Percentiles rank a stretch among this genome's conserved stretches.
phyloP scores from a whole-genome alignment of 1,284 basidiomycete genomes.

The Salmacisia buchloeana region DNA sequence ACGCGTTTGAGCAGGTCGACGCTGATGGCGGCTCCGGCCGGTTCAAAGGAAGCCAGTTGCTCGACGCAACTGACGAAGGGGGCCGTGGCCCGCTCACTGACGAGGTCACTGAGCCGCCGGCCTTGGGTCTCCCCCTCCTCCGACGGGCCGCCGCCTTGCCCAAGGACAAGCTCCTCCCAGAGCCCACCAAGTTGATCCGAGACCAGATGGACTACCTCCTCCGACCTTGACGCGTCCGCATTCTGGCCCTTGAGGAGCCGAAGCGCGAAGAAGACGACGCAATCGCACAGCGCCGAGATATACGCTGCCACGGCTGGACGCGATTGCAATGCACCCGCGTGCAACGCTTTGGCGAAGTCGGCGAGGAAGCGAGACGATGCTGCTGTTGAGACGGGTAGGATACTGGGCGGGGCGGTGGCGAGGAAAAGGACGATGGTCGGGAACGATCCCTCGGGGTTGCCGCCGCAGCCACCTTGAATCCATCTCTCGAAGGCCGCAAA shows the following conservation, averaged over 20 bases:
- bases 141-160: neutral
- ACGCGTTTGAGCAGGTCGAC: neutral
- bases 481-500: conserved; percentile 61
- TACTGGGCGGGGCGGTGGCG: conserved; percentile 65
- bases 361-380: conserved; percentile 58
- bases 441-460: conserved; percentile 69
- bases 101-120: neutral
- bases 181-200: conserved; percentile 21
- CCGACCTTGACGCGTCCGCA: conserved; percentile 2
- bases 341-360: conserved; percentile 71
- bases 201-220: conserved; percentile 16
- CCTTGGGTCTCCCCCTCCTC: neutral
- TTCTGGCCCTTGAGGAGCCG: conserved; percentile 4
- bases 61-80: neutral
- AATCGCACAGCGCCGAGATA: conserved; percentile 66
- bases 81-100: neutral
- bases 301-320: conserved; percentile 57
- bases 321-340: conserved; percentile 60
- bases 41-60: neutral
- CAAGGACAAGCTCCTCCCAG: conserved; percentile 25
- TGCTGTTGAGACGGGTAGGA: conserved; percentile 51
- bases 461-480: conserved; percentile 67
- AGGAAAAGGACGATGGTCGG: conserved; percentile 70
- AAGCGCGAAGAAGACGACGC: conserved; percentile 58
- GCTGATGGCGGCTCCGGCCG: neutral